Base-by-base conservation (phyloP, 108 stramenopile genomes). In the Conticribra guillardii region DNA sequence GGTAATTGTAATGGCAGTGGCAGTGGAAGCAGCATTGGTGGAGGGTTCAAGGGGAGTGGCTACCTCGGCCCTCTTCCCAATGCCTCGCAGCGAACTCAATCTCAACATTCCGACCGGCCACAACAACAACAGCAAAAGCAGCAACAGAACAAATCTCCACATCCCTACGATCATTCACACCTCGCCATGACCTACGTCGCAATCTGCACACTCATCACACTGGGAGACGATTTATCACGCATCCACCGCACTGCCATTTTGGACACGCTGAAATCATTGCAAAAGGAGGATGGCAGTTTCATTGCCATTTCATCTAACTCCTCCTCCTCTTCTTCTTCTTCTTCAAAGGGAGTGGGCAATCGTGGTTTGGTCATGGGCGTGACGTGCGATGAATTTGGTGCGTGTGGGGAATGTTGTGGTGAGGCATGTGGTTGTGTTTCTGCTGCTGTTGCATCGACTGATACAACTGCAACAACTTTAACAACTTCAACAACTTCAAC, bases 161-260 rank as follows among this genome's bases (percentile, higher is more conserved):
- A 69, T 58, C 66, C 79, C 22, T 81, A 83, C 63, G 69, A 74
- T 58, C 86, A 86, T 45, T 72, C 82, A 0, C 87, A 93, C 62
- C 60, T 95, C 44, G 89, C 90, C 58, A 91, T 93, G 90, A 95
- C 90, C 23, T 93, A 95, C 61, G 86, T 89, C 0, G 94, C 91
- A 19, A 60, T 95, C 7, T 85, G 80, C 41, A 90, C 89, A 1
- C 81, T 92, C 30, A 45, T 64, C 9, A 65, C 88, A n/a, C 57
- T 95, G 49, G 85, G 82, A 22, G 89, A 86, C 51, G 89, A 92
- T 59, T 61, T 86, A 54, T 73, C 86, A 21, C 69, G 77, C 14
- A 52, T 89, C 41, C 58, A 86, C 54, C 37, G 54, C 15, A 37
- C 48, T 7, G 85, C 64, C 18, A 86, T 87, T 21, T 33, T 86